These are phyloP conservation scores for Ophiostoma tasmaniense DNA, from an alignment of 2,329 filamentous ascomycete species.

Conservation along the genomic window DNA sequence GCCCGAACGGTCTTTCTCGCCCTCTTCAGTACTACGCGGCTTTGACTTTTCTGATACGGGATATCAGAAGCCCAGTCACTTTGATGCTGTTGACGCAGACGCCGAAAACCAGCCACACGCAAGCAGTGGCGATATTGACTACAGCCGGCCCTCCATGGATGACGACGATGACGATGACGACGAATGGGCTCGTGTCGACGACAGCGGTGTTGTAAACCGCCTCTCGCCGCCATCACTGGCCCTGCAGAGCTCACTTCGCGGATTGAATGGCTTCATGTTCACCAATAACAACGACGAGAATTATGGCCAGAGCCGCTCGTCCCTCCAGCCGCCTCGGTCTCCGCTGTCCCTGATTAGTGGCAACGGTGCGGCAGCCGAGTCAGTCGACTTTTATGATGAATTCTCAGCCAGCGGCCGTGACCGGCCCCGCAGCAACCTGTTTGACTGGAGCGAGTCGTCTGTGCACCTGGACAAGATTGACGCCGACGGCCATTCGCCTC, in stretches of 20 bases:
- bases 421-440: slow-evolving; percentile 58
- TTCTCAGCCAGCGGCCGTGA: slow-evolving; percentile 30
- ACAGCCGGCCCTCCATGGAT: slow-evolving; percentile 47
- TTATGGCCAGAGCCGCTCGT: background rate
- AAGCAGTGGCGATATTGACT: slow-evolving; percentile 31
- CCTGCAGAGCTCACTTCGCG: slow-evolving; percentile 31
- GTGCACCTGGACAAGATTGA: slow-evolving; percentile 51
- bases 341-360: slow-evolving; percentile 42
- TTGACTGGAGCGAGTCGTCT: slow-evolving; percentile 68
- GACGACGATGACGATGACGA: slow-evolving; percentile 53
- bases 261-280: background rate
- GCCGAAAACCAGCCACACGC: slow-evolving; percentile 23
- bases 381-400: slow-evolving; percentile 23
- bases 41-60: background rate
- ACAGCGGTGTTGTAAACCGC: slow-evolving; percentile 44
- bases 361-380: slow-evolving; percentile 30
- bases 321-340: slow-evolving; percentile 23
- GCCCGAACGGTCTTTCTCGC: slow-evolving; percentile 4
- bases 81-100: background rate
- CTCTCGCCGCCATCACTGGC: slow-evolving; percentile 51
- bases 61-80: background rate
- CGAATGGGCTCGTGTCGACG: slow-evolving; percentile 53
- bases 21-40: slow-evolving; percentile 9
- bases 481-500: slow-evolving; percentile 46
- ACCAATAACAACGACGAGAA: background rate